Evolutionary conservation across 352 stramenopile species (phyloP), one percentile per base, ranked within the genome.

Genomic region (Phytophthora macrochlamydospora): DNA sequence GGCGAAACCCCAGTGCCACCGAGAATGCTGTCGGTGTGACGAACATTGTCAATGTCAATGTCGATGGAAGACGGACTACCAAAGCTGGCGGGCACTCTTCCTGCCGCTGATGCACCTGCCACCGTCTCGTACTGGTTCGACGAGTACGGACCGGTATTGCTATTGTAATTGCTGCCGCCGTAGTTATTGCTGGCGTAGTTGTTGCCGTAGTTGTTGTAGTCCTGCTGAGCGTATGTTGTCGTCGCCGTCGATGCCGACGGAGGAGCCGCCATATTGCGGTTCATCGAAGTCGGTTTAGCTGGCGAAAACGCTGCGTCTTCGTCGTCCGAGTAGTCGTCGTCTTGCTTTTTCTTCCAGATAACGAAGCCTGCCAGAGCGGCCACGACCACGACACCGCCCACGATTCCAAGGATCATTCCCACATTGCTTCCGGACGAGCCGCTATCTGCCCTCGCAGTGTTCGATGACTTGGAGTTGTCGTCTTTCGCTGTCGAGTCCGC

Each of bases 261-360:
- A 31, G 44, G 63, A n/a, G 59, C 37, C 7, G 56, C 49, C 65
- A 72, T 62, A 30, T 59, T 50, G 51, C 65, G 56, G n/a, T 45
- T 51, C 51, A 72, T 11, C 49, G 51, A 51, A 11, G 58, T 28
- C 8, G 71, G 56, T 11, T 71, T 76, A 24, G 61, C 71, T 7
- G 68, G 58, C 32, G 74, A 76, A 52, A 64, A 79, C 7, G 67
- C 64, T 30, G 64, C 37, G 14, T 76, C 71, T 8, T 90, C 83
- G 48, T 88, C 75, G 52, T 90, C 81, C 61, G 78, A 89, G 60
- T 90, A 79, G 7, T 89, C 81, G 46, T 89, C 81, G 38, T 87
- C 81, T 33, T 76, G 69, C 9, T 75, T 72, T 55, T 77, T 75
- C 57, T 83, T 88, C 76, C 76, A 91, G 32, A 89, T 59, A 29